phyloP scores from a whole-genome alignment of 2,329 filamentous ascomycete species.

The Cladosporium phlei region DNA sequence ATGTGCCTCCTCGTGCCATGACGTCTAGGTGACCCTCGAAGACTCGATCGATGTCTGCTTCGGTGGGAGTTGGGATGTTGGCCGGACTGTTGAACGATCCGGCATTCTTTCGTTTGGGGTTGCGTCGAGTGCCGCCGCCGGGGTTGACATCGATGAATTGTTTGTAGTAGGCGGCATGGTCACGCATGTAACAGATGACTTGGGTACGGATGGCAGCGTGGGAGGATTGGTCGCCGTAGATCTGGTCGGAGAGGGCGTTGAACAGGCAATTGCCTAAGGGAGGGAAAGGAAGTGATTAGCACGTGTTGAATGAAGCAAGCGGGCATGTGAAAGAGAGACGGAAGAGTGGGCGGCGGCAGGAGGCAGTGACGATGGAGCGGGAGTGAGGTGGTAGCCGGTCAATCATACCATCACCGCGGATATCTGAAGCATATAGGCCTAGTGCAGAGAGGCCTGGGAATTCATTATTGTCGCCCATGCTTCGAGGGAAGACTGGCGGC shows the following conservation, averaged over 20 bases:
- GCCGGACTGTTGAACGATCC: constrained; percentile 44
- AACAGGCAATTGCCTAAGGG: constrained; percentile 63
- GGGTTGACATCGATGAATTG: constrained; percentile 55
- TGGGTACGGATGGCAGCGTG: constrained; percentile 55
- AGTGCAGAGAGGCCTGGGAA: constrained; percentile 54
- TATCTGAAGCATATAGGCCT: constrained; percentile 56
- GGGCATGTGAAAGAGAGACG: background rate
- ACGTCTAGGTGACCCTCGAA: constrained; percentile 54
- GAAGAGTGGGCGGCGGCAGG: background rate
- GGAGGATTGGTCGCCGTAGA: constrained; percentile 57
- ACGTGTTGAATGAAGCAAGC: constrained; percentile 11
- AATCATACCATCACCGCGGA: constrained; percentile 55
- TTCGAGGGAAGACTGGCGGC: constrained; percentile 7
- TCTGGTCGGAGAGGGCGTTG: constrained; percentile 62
- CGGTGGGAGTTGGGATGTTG: constrained; percentile 45
- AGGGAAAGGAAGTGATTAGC: constrained; percentile 19
- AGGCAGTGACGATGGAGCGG: constrained; percentile 4
- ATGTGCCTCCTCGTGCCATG: constrained; percentile 58
- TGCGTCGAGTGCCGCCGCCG: constrained; percentile 52
- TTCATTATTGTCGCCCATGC: constrained; percentile 37
- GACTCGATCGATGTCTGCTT: constrained; percentile 49
- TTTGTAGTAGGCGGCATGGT: constrained; percentile 58
- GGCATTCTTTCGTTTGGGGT: constrained; percentile 54
- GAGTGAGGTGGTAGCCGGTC: background rate
- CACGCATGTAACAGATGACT: constrained; percentile 59